A percentile compares a stretch with the other conserved stretches of the same genome.
phyloP scores from a whole-genome alignment of 164 flowering plant species.

The Hamamelis virginiana region DNA sequence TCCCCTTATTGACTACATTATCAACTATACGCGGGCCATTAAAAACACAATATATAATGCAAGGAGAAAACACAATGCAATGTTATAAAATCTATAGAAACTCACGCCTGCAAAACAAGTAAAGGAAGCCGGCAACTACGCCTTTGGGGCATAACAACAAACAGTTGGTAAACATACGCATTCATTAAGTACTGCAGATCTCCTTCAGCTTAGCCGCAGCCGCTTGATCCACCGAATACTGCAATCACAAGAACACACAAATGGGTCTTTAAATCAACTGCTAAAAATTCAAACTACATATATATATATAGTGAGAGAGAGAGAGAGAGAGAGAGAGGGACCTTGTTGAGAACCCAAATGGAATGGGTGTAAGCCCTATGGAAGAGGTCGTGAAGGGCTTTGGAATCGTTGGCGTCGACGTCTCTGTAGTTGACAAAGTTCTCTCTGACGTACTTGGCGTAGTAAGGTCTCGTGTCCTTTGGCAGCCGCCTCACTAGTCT shows the following conservation, averaged over 20 bases:
- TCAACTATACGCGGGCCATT: too few species aligned
- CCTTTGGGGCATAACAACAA: constrained; percentile 23
- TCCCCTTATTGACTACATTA: too few species aligned
- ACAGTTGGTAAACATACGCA: constrained; percentile 21
- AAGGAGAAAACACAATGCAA: too few species aligned
- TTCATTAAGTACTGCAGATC: constrained; percentile 32
- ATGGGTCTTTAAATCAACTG: constrained; percentile 1
- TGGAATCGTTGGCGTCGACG: constrained; percentile 42
- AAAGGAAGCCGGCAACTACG: neutral
- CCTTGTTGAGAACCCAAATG: constrained; percentile 77
- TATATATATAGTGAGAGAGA: neutral
- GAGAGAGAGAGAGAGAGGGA: constrained; percentile 10
- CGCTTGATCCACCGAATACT: constrained; percentile 62
- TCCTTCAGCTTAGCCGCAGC: constrained; percentile 55
- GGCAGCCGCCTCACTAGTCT: constrained; percentile 69
- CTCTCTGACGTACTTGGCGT: constrained; percentile 72
- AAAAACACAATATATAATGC: too few species aligned
- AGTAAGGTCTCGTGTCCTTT: constrained; percentile 64
- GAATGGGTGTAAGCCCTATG: constrained; percentile 55
- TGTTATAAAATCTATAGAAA: neutral
- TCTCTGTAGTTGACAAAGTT: constrained; percentile 83
- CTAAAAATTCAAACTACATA: neutral
- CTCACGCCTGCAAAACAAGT: neutral
- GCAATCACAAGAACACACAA: constrained; percentile 17
- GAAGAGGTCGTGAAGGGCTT: constrained; percentile 55